Conservation (phyloP, 768 basidiomycete species). For the Tulasnella sp. region DNA sequence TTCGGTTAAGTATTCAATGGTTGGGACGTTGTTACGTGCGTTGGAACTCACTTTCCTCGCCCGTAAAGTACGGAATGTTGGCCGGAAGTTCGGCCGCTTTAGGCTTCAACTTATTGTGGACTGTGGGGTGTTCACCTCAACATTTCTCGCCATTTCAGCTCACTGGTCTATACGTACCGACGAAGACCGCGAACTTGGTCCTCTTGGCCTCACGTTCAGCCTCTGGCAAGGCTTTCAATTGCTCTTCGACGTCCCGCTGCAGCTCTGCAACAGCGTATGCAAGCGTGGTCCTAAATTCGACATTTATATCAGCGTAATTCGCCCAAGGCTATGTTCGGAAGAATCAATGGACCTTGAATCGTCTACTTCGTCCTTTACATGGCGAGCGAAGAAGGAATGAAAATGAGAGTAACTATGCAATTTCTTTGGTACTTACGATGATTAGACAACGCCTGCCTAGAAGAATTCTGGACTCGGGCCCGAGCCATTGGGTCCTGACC, state of each 20-base stretch:
- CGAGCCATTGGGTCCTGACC: constrained; percentile 92
- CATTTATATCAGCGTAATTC: background rate
- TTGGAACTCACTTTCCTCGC: constrained; percentile 42
- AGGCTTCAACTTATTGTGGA: constrained; percentile 84
- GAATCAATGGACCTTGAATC: constrained; percentile 48
- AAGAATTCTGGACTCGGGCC: constrained; percentile 55
- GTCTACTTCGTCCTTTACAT: constrained; percentile 68
- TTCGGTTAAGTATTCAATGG: too few species aligned
- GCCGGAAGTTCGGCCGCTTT: constrained; percentile 69
- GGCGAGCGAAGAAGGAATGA: constrained; percentile 1
- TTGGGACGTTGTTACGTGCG: constrained; percentile 15
- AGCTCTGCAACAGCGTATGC: constrained; percentile 86
- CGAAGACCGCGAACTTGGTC: constrained; percentile 86
- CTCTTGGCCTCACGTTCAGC: constrained; percentile 59
- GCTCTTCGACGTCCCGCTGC: constrained; percentile 73
- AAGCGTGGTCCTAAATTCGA: background rate
- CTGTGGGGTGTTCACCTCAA: constrained; percentile 23
- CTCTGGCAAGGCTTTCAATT: constrained; percentile 54
- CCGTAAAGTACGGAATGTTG: constrained; percentile 70
- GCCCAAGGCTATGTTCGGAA: background rate
- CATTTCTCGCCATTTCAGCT: background rate
- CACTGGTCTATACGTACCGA: constrained; percentile 37
- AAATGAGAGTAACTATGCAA: background rate
- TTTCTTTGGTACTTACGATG: constrained; percentile 45
- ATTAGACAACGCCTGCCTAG: constrained; percentile 76